Percentiles rank a stretch among this genome's conserved stretches.
Evolutionary conservation across 176 grass and related monocot species (phyloP).

Genomic region (Musa acuminata): DNA sequence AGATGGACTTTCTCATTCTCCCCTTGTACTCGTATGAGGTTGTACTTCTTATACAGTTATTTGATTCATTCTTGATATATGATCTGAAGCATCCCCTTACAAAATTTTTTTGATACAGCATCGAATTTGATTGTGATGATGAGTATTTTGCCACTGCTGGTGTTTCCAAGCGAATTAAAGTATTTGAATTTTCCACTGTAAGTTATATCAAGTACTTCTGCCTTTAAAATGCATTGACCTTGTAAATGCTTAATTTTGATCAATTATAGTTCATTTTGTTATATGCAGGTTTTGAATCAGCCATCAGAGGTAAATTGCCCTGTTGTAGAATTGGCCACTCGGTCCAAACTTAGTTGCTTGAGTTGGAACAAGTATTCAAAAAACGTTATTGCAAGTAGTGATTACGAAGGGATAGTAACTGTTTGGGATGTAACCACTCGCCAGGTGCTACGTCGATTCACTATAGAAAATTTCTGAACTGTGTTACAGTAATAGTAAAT

Average conservation of each 20-base stretch:
- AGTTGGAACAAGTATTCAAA: conserved; percentile 99
- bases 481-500: conserved; percentile 1
- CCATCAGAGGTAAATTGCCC: conserved; percentile 84
- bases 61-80: conserved; percentile 20
- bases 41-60: conserved; percentile 3
- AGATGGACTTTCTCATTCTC: not conserved
- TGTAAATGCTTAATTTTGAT: not conserved
- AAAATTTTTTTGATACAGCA: conserved; percentile 41
- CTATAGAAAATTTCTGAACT: not conserved
- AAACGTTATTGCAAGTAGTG: conserved; percentile 98
- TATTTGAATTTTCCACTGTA: conserved; percentile 95
- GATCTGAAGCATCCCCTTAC: not conserved
- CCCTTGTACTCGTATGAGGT: conserved; percentile 6
- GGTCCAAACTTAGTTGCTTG: conserved; percentile 98
- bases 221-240: not conserved
- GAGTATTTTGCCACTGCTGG: conserved; percentile 96
- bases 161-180: conserved; percentile 97
- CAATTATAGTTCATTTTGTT: conserved; percentile 12
- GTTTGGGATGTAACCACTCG: conserved; percentile 95
- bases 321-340: conserved; percentile 88
- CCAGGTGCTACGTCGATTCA: conserved; percentile 36
- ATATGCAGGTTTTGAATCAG: conserved; percentile 74
- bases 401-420: conserved; percentile 97
- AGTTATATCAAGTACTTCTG: conserved; percentile 14
- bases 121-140: conserved; percentile 97